Evolutionary conservation across 352 stramenopile species (phyloP).

Genomic region (Phytophthora quininea): DNA sequence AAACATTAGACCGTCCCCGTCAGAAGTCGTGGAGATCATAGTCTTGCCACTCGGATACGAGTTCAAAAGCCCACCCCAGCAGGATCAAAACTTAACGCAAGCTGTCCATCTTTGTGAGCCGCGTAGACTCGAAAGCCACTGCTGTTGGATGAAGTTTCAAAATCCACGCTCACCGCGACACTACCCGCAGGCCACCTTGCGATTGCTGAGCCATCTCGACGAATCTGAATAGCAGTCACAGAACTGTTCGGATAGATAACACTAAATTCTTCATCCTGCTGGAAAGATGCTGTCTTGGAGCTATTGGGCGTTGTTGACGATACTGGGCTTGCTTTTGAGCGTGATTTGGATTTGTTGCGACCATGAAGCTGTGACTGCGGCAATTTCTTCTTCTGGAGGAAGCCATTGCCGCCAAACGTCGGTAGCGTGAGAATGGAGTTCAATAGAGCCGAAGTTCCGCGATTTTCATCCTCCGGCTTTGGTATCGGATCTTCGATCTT

Average conservation of each 20-base stretch:
- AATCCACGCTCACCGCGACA: slow-evolving; percentile 75
- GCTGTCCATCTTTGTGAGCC: slow-evolving; percentile 67
- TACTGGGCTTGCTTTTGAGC: slow-evolving; percentile 1
- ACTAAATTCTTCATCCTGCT: slow-evolving; percentile 42
- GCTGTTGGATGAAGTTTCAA: slow-evolving; percentile 35
- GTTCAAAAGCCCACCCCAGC: slow-evolving; percentile 80
- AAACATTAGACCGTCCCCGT: slow-evolving; percentile 65
- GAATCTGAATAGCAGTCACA: slow-evolving; percentile 57
- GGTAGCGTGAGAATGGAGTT: slow-evolving; percentile 59
- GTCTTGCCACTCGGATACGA: slow-evolving; percentile 77
- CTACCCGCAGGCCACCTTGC: slow-evolving; percentile 69
- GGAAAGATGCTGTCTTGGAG: slow-evolving; percentile 21
- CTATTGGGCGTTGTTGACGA: not conserved
- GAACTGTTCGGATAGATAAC: slow-evolving; percentile 57
- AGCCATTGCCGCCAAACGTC: slow-evolving; percentile 44
- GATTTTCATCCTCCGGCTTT: not conserved
- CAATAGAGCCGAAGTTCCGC: slow-evolving; percentile 45
- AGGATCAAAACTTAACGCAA: slow-evolving; percentile 73
- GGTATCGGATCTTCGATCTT: not conserved
- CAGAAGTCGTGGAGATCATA: slow-evolving; percentile 74
- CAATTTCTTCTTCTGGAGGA: slow-evolving; percentile 47
- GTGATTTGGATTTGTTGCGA: slow-evolving; percentile 21
- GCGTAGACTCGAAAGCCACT: slow-evolving; percentile 73
- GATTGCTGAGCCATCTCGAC: slow-evolving; percentile 64
- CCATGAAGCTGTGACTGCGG: slow-evolving; percentile 13